These are phyloP conservation scores for Begonia fuchsioides DNA, from an alignment of 306 rosid species.

Conservation along the genomic window DNA sequence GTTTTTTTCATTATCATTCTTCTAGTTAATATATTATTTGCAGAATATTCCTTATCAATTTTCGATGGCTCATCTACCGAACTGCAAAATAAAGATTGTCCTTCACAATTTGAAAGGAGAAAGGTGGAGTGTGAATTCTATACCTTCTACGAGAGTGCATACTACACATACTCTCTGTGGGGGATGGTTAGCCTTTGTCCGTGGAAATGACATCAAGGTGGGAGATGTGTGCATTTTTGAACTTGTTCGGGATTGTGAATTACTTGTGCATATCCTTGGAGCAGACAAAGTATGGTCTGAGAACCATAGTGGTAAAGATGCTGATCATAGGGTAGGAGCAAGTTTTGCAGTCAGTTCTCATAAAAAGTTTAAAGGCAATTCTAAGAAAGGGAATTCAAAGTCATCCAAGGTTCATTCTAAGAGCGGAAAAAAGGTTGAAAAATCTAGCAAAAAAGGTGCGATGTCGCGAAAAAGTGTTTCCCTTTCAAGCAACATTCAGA, in stretches of 20 bases:
- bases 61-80: conserved; percentile 82
- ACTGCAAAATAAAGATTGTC: conserved; percentile 60
- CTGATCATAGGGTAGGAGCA: conserved; percentile 21
- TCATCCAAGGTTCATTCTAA: conserved; percentile 31
- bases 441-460: conserved; percentile 31
- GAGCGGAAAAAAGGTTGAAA: conserved; percentile 30
- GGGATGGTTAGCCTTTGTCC: conserved; percentile 96
- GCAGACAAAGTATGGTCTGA: conserved; percentile 38
- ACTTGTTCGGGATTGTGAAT: conserved; percentile 67
- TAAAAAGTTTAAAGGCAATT: conserved; percentile 26
- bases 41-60: conserved; percentile 85
- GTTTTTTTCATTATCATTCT: conserved; percentile 2
- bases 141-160: conserved; percentile 78
- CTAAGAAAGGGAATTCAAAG: conserved; percentile 31
- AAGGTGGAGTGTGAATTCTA: conserved; percentile 84
- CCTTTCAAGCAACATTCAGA: conserved; percentile 40
- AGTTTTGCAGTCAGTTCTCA: conserved; percentile 28
- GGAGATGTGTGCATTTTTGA: conserved; percentile 89
- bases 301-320: conserved; percentile 38
- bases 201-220: conserved; percentile 53
- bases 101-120: conserved; percentile 83
- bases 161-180: conserved; percentile 94
- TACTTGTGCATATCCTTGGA: conserved; percentile 46
- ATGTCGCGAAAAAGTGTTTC: conserved; percentile 33
- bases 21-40: conserved; percentile 12